A percentile compares a stretch with the other conserved stretches of the same genome.
These are phyloP conservation scores for Globisporangium heterothallicum DNA, from an alignment of 352 stramenopile species.

Conservation along the genomic window DNA sequence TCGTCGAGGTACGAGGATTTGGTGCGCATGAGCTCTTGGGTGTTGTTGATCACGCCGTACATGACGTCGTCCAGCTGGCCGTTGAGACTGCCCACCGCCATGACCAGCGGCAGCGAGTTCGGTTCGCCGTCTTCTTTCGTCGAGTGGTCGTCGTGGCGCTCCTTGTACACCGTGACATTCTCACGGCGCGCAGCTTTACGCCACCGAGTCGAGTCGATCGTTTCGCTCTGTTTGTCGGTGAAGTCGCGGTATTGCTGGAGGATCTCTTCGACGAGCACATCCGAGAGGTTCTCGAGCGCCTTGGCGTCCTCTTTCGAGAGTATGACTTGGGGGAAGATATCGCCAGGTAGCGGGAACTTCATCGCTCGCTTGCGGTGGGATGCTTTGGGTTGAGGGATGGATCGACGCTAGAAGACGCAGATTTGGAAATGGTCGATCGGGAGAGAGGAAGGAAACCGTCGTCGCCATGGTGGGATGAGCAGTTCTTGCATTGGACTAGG, in stretches of 20 bases:
- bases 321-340: not conserved
- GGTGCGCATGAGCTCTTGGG: slow-evolving; percentile 23
- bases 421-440: not conserved
- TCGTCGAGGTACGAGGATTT: slow-evolving; percentile 26
- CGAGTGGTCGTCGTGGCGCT: not conserved
- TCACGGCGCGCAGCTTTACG: slow-evolving; percentile 2
- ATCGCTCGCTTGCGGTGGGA: slow-evolving; percentile 3
- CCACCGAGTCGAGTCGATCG: not conserved
- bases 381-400: too few relatives aligned
- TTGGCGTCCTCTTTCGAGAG: not conserved
- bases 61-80: slow-evolving; percentile 26
- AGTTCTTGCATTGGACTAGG: too few relatives aligned
- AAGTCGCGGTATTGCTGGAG: slow-evolving; percentile 8
- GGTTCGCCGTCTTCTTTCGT: not conserved
- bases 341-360: slow-evolving; percentile 2
- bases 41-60: slow-evolving; percentile 28
- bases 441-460: too few relatives aligned
- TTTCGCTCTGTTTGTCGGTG: not conserved
- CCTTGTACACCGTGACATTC: slow-evolving; percentile 10
- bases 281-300: not conserved
- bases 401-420: too few relatives aligned
- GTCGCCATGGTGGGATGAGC: too few relatives aligned
- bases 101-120: slow-evolving; percentile 9
- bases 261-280: not conserved
- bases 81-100: slow-evolving; percentile 17